phyloP scores from a whole-genome alignment of 2,329 filamentous ascomycete genomes.

The Leptographium flavum region DNA sequence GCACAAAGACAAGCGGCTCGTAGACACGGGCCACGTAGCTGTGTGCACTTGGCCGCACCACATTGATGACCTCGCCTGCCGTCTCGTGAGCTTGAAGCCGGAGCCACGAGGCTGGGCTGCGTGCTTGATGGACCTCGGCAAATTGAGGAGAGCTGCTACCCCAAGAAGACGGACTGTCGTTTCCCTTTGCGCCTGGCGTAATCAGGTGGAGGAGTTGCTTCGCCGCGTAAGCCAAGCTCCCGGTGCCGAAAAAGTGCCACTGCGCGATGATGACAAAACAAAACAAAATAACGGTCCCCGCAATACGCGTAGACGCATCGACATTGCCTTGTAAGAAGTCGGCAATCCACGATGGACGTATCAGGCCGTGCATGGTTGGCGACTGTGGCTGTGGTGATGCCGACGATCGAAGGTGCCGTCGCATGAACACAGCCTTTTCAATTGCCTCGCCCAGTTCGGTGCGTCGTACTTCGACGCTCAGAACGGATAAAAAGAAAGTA shows the following conservation, averaged over 20 bases:
- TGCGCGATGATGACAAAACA: constrained; percentile 61
- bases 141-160: constrained; percentile 26
- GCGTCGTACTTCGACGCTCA: constrained; percentile 65
- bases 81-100: constrained; percentile 67
- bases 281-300: constrained; percentile 58
- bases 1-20: constrained; percentile 59
- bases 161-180: constrained; percentile 13
- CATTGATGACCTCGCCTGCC: constrained; percentile 60
- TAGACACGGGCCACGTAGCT: constrained; percentile 63
- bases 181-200: not conserved
- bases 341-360: constrained; percentile 41
- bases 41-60: constrained; percentile 56
- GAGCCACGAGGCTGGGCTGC: constrained; percentile 65
- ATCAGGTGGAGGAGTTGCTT: constrained; percentile 17
- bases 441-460: constrained; percentile 64
- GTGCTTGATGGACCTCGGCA: constrained; percentile 55
- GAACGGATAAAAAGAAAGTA: constrained; percentile 66
- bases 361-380: not conserved
- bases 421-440: constrained; percentile 35
- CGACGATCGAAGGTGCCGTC: constrained; percentile 13
- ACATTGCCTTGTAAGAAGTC: constrained; percentile 49
- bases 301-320: constrained; percentile 58
- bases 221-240: constrained; percentile 25
- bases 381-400: not conserved
- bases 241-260: constrained; percentile 61